Conservation (phyloP, 2,329 filamentous ascomycete genomes). For the Colletotrichum lindemuthianum region DNA sequence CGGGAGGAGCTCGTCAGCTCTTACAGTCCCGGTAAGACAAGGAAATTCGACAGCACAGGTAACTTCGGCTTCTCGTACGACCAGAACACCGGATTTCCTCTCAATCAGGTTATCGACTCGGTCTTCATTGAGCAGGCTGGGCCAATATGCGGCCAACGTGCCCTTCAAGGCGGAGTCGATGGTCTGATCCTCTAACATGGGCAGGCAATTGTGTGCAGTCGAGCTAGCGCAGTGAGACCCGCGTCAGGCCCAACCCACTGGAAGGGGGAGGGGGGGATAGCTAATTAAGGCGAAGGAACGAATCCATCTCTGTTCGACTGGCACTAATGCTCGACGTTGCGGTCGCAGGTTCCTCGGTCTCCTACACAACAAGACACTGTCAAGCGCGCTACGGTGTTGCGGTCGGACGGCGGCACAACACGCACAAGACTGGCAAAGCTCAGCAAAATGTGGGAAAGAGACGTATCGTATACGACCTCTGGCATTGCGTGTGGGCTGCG, state of each 20-base stretch:
- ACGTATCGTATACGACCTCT: neutral
- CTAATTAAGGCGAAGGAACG: neutral
- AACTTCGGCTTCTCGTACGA: constrained; percentile 18
- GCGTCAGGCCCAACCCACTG: constrained; percentile 14
- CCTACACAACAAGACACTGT: constrained; percentile 24
- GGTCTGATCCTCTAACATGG: constrained; percentile 31
- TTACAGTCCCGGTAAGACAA: neutral
- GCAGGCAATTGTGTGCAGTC: constrained; percentile 21
- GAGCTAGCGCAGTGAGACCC: constrained; percentile 25
- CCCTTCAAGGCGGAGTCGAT: constrained; percentile 27
- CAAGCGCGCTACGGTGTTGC: neutral
- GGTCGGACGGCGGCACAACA: constrained; percentile 31
- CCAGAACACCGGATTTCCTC: neutral
- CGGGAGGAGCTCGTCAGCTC: neutral
- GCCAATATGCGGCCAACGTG: constrained; percentile 29
- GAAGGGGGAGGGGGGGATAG: neutral
- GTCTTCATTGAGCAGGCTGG: constrained; percentile 21
- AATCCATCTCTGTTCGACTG: constrained; percentile 19
- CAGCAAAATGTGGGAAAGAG: constrained; percentile 18
- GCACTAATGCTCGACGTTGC: constrained; percentile 13
- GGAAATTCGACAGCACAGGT: neutral
- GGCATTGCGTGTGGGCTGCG: constrained; percentile 16
- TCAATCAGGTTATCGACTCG: constrained; percentile 12
- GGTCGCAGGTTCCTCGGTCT: constrained; percentile 13
- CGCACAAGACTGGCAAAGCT: constrained; percentile 23